A percentile compares a stretch with the other conserved stretches of the same genome.
phyloP scores from a whole-genome alignment of 164 flowering plant genomes.

The Houttuynia cordata region DNA sequence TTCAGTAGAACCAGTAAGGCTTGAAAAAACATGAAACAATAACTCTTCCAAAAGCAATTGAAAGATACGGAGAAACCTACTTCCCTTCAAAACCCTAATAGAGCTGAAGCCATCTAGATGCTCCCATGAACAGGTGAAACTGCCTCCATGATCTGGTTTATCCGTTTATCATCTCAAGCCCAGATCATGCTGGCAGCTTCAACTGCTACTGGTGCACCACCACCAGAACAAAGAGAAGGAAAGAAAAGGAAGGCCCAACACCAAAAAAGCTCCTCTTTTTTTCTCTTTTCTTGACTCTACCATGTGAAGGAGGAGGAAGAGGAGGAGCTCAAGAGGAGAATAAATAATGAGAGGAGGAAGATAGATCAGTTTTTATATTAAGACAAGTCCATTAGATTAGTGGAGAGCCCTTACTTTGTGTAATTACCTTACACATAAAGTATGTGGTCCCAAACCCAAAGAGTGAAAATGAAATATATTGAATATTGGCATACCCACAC shows the following conservation, averaged over 20 bases:
- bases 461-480: conserved; percentile 22
- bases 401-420: neutral
- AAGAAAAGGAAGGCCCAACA: neutral
- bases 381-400: neutral
- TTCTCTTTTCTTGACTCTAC: neutral
- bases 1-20: neutral
- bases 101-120: conserved; percentile 9
- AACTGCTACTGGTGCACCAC: conserved; percentile 40
- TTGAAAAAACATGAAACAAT: too few relatives aligned
- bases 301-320: conserved; percentile 7
- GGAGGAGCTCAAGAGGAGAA: conserved; percentile 4
- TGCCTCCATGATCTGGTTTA: conserved; percentile 61
- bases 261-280: neutral
- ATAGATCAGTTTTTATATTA: conserved; percentile 1
- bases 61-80: neutral
- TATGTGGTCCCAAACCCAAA: conserved; percentile 43
- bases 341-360: neutral
- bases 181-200: conserved; percentile 97
- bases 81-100: neutral
- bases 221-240: neutral
- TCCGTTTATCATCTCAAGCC: conserved; percentile 17
- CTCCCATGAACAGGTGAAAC: conserved; percentile 55
- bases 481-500: conserved; percentile 36
- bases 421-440: neutral
- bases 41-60: neutral